A percentile compares a stretch with the other conserved stretches of the same genome.
Evolutionary conservation across 176 grass and related monocot species (phyloP).

Genomic region (Secale cereale): DNA sequence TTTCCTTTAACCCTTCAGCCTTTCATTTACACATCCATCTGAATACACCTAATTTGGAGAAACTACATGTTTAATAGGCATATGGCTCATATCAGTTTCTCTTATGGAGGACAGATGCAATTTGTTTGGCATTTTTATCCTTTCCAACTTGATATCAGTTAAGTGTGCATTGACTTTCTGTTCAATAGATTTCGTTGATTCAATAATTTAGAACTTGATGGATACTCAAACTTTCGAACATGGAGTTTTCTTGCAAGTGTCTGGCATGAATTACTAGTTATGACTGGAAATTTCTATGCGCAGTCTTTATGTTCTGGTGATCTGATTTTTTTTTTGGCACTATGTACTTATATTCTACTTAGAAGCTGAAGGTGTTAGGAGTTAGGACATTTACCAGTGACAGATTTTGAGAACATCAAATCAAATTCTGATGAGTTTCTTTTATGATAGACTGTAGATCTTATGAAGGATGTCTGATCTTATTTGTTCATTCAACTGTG

Average conservation of each 20-base stretch:
- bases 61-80: not conserved
- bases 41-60: not conserved
- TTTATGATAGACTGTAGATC: not conserved
- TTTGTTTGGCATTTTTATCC: not conserved
- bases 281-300: not conserved
- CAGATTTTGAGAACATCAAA: not conserved
- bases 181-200: not conserved
- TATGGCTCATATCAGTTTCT: not conserved
- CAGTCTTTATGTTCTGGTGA: not conserved
- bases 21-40: not conserved
- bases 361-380: not conserved
- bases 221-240: not conserved
- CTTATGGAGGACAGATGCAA: not conserved
- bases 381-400: not conserved
- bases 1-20: not conserved
- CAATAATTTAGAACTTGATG: not conserved
- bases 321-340: not conserved
- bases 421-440: not conserved
- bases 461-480: not conserved
- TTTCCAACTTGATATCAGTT: not conserved
- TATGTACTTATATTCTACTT: not conserved
- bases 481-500: slow-evolving; percentile 5
- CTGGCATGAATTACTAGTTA: not conserved
- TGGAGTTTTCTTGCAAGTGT: not conserved
- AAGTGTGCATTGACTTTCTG: not conserved